Percentiles rank a stretch among this genome's conserved stretches.
Conservation (phyloP, 202 grass and related monocot genomes). For the Bolboschoenoplectus hybrid region DNA sequence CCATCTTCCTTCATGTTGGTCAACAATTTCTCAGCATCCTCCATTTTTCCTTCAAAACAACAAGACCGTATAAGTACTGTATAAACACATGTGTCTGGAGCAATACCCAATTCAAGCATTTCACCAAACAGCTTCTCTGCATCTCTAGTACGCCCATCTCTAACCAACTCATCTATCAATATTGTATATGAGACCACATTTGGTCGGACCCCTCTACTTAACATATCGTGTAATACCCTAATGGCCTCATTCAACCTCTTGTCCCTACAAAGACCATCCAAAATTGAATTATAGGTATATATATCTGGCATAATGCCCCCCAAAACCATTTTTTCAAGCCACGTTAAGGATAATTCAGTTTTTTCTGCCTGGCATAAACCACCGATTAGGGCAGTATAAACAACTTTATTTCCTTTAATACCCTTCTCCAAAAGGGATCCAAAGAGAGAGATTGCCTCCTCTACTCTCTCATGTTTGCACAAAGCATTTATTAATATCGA, state of each 20-base stretch:
- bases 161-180: conserved; percentile 73
- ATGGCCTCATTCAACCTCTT: conserved; percentile 65
- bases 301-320: conserved; percentile 58
- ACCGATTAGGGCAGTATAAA: conserved; percentile 71
- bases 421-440: conserved; percentile 58
- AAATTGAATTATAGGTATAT: conserved; percentile 66
- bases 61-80: conserved; percentile 71
- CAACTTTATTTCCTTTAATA: conserved; percentile 60
- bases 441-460: conserved; percentile 68
- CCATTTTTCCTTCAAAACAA: conserved; percentile 72
- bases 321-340: conserved; percentile 60
- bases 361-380: conserved; percentile 71
- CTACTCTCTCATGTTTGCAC: conserved; percentile 67
- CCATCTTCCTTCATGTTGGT: conserved; percentile 58
- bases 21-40: conserved; percentile 71
- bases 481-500: conserved; percentile 76
- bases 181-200: conserved; percentile 72
- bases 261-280: conserved; percentile 80
- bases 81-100: conserved; percentile 70
- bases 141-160: conserved; percentile 50
- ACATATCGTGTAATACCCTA: conserved; percentile 68
- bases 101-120: conserved; percentile 64
- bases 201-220: conserved; percentile 60
- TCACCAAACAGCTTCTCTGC: conserved; percentile 60
- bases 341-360: conserved; percentile 42